Percentiles rank a stretch among this genome's conserved stretches.
phyloP scores from a whole-genome alignment of 2,329 filamentous ascomycete genomes.

The Claviceps sorghi region DNA sequence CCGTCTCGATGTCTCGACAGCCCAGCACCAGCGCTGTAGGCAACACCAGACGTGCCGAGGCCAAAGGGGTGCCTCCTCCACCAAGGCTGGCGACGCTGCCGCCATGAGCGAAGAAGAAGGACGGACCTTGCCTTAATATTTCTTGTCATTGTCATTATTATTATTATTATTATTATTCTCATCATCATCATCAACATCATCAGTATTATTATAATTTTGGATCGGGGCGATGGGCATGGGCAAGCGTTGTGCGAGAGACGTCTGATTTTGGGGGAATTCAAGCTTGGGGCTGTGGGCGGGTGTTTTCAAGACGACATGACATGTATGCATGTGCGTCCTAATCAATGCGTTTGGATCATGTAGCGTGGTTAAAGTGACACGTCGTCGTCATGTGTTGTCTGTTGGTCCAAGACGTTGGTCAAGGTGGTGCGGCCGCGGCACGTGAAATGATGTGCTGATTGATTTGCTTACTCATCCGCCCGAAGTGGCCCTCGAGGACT shows the following conservation, averaged over 20 bases:
- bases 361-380: too few relatives aligned
- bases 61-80: conserved; percentile 18
- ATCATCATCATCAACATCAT: too few relatives aligned
- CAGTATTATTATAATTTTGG: too few relatives aligned
- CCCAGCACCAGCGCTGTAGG: not conserved
- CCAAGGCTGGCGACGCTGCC: conserved; percentile 17
- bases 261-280: too few relatives aligned
- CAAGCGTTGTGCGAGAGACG: not conserved
- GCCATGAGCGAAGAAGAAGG: not conserved
- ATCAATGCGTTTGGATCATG: too few relatives aligned
- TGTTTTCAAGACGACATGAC: not conserved
- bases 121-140: too few relatives aligned
- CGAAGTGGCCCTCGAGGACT: too few relatives aligned
- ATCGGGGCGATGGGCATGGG: not conserved
- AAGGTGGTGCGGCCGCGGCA: conserved; percentile 1
- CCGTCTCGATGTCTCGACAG: conserved; percentile 4
- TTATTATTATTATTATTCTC: too few relatives aligned
- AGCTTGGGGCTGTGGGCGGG: not conserved
- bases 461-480: conserved; percentile 6
- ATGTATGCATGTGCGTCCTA: too few relatives aligned
- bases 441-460: conserved; percentile 14
- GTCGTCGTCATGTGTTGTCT: too few relatives aligned
- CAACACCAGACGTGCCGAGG: conserved; percentile 15
- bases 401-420: too few relatives aligned
- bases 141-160: too few relatives aligned